Evolutionary conservation across 176 grass and related monocot genomes (phyloP).

Genomic region (Poa annua): DNA sequence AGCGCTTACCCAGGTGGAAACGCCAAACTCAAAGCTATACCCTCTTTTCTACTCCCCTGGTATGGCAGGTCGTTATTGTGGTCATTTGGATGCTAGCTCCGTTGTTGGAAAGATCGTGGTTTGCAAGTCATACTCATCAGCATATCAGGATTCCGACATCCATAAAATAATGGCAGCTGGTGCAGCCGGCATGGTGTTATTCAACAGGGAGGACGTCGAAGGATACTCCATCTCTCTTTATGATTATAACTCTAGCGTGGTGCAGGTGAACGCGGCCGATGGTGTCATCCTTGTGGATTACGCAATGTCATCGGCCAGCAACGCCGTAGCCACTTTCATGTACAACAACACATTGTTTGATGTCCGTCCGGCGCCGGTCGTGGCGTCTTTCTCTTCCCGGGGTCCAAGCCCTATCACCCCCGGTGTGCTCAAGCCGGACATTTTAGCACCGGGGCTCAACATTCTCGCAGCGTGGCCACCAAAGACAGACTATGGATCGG

Average conservation of each 20-base stretch:
- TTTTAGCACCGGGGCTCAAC: slow-evolving; percentile 54
- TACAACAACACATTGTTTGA: slow-evolving; percentile 35
- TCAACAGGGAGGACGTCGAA: no score
- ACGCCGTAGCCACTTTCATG: background rate
- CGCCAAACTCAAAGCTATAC: background rate
- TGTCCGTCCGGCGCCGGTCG: slow-evolving; percentile 5
- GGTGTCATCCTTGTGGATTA: background rate
- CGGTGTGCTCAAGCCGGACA: slow-evolving; percentile 65
- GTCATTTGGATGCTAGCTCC: no score
- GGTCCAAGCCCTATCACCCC: slow-evolving; percentile 14
- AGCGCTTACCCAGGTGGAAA: slow-evolving; percentile 11
- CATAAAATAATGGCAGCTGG: background rate
- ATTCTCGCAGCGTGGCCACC: slow-evolving; percentile 52
- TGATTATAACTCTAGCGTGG: slow-evolving; percentile 28
- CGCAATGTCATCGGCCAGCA: background rate
- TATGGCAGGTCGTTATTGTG: background rate
- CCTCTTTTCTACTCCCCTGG: slow-evolving; percentile 11
- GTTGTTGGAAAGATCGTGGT: slow-evolving; percentile 30
- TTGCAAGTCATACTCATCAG: background rate
- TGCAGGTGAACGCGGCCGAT: slow-evolving; percentile 17
- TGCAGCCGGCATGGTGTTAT: background rate
- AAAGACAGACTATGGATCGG: no score
- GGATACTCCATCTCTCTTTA: background rate
- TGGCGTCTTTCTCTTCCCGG: slow-evolving; percentile 54
- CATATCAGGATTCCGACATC: background rate